Evolutionary conservation across 202 grass and related monocot genomes (phyloP).

Genomic region (Panicum hallii): DNA sequence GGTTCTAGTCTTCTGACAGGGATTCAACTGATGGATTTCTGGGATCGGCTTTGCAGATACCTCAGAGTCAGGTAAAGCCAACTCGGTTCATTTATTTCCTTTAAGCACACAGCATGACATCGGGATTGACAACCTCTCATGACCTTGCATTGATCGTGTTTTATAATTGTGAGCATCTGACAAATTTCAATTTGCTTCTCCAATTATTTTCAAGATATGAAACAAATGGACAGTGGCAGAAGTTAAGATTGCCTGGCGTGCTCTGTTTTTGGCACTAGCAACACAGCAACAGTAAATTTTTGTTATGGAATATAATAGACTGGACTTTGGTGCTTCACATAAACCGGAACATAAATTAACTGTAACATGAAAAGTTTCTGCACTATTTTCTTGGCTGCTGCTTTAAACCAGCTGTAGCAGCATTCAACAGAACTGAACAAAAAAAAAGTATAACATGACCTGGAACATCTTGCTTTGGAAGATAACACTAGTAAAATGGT

Average conservation of each 20-base stretch:
- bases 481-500: not conserved
- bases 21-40: constrained; percentile 66
- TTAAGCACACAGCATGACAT: not conserved
- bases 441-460: not conserved
- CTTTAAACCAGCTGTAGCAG: not conserved
- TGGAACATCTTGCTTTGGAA: not conserved
- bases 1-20: constrained; percentile 56
- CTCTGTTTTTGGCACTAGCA: not conserved
- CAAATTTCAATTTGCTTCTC: not conserved
- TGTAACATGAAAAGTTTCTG: not conserved
- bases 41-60: constrained; percentile 65
- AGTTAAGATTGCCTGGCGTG: no score
- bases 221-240: not conserved
- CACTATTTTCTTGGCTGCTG: not conserved
- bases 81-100: not conserved
- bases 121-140: not conserved
- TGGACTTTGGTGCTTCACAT: not conserved
- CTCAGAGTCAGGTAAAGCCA: constrained; percentile 65
- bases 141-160: not conserved
- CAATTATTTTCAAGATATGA: not conserved
- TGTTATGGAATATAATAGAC: not conserved
- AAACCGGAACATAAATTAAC: not conserved
- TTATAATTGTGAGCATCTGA: not conserved
- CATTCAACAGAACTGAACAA: not conserved
- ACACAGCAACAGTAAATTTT: not conserved